Percentiles rank a stretch among this genome's conserved stretches.
phyloP scores from a whole-genome alignment of 1,284 basidiomycete genomes.

The Leccinum colubrinum region DNA sequence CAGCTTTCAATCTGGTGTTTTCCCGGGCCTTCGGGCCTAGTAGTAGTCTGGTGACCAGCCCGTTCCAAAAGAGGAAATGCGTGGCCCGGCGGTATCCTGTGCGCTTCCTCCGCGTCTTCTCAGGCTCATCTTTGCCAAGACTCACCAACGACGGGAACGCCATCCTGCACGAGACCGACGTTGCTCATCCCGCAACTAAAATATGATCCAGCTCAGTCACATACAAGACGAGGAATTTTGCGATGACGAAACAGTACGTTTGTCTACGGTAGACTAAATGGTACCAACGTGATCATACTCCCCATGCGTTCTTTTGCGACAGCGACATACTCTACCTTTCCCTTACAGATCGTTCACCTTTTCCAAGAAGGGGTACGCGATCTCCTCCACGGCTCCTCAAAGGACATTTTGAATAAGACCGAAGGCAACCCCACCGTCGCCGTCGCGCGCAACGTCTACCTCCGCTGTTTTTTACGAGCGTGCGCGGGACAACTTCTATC shows the following conservation, averaged over 20 bases:
- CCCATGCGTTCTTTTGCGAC: neutral
- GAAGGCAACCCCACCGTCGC: slow-evolving; percentile 97
- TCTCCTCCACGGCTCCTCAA: slow-evolving; percentile 98
- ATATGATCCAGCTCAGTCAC: neutral
- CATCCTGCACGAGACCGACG: too few relatives aligned
- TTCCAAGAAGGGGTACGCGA: slow-evolving; percentile 86
- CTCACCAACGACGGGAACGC: too few relatives aligned
- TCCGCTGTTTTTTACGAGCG: slow-evolving; percentile 34
- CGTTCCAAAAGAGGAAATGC: too few relatives aligned
- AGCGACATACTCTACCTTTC: slow-evolving; percentile 83
- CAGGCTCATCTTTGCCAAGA: too few relatives aligned
- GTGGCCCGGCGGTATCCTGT: too few relatives aligned
- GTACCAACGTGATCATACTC: neutral
- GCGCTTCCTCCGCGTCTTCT: too few relatives aligned
- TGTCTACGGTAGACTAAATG: too few relatives aligned
- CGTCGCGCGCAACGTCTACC: slow-evolving; percentile 95
- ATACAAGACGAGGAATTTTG: neutral
- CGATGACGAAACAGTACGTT: too few relatives aligned
- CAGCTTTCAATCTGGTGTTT: too few relatives aligned
- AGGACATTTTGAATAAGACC: slow-evolving; percentile 98
- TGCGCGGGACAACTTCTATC: too few relatives aligned
- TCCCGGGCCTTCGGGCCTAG: too few relatives aligned
- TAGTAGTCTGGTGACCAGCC: too few relatives aligned
- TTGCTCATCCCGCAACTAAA: neutral
- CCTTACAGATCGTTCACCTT: slow-evolving; percentile 39